Conservation (phyloP, 768 basidiomycete species). For the Lentinus tigrinus region DNA sequence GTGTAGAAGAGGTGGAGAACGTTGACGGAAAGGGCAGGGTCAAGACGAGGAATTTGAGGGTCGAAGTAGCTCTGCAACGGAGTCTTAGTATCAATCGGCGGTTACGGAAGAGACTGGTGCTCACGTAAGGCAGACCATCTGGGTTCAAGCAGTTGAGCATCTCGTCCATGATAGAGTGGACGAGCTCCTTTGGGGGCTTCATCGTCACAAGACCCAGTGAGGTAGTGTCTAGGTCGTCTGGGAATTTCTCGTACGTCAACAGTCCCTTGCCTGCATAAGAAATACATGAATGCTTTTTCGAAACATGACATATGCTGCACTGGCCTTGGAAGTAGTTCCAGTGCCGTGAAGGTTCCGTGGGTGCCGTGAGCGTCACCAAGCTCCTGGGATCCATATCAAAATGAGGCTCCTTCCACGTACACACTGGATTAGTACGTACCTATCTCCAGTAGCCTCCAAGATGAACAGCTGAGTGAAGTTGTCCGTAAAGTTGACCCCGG, state of each 20-base stretch:
- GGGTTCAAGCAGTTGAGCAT: constrained; percentile 46
- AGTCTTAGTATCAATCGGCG: background rate
- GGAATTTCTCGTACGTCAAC: constrained; percentile 31
- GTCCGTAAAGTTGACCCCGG: constrained; percentile 39
- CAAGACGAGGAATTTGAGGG: constrained; percentile 44
- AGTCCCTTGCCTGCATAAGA: constrained; percentile 35
- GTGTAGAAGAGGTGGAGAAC: constrained; percentile 44
- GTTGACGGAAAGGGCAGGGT: constrained; percentile 50
- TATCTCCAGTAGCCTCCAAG: constrained; percentile 47
- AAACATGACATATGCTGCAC: background rate
- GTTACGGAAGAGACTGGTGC: background rate
- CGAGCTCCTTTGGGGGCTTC: constrained; percentile 26
- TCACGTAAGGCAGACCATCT: constrained; percentile 50
- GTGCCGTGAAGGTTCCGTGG: constrained; percentile 39
- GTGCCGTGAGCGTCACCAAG: constrained; percentile 40
- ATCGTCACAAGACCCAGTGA: constrained; percentile 48
- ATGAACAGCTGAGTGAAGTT: constrained; percentile 60
- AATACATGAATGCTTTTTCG: background rate
- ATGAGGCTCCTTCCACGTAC: background rate
- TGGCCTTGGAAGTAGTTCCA: constrained; percentile 55
- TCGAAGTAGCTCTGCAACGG: constrained; percentile 45
- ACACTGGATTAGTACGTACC: constrained; percentile 29
- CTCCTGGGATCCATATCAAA: constrained; percentile 28
- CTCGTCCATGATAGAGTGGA: constrained; percentile 49
- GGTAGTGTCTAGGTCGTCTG: constrained; percentile 53